A percentile compares a stretch with the other conserved stretches of the same genome.
phyloP scores from a whole-genome alignment of 2,329 filamentous ascomycete genomes.

The Ustilaginoidea virens region DNA sequence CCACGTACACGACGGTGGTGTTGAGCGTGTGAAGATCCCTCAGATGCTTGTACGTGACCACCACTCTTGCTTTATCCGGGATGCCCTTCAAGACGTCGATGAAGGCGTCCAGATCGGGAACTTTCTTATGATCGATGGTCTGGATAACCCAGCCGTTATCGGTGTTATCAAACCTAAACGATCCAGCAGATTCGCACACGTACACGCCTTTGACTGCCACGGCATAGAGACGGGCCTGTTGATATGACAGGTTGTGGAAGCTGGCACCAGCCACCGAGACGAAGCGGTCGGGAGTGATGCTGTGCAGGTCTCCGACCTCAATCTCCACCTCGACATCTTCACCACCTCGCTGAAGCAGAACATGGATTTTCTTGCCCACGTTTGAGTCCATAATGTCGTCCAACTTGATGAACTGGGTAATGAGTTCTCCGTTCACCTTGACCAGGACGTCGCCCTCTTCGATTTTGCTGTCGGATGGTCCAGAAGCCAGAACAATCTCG shows the following conservation, averaged over 20 bases:
- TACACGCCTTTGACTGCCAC: constrained; percentile 87
- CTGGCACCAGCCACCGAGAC: constrained; percentile 86
- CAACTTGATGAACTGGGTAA: constrained; percentile 83
- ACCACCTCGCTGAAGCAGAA: constrained; percentile 79
- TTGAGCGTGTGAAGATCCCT: constrained; percentile 88
- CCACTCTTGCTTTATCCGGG: constrained; percentile 67
- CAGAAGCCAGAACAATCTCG: constrained; percentile 84
- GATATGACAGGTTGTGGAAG: constrained; percentile 94
- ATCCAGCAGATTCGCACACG: constrained; percentile 86
- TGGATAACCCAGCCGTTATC: constrained; percentile 91
- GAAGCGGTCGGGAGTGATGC: constrained; percentile 90
- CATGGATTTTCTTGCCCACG: constrained; percentile 61
- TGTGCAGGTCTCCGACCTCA: constrained; percentile 75
- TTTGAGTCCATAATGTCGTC: constrained; percentile 85
- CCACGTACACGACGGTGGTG: constrained; percentile 81
- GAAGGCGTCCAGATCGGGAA: constrained; percentile 74
- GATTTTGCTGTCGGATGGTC: constrained; percentile 72
- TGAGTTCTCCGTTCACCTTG: constrained; percentile 82
- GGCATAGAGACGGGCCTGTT: constrained; percentile 90
- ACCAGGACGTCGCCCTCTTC: constrained; percentile 90
- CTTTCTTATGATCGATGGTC: constrained; percentile 81
- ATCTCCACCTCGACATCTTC: constrained; percentile 76
- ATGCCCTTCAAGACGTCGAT: constrained; percentile 82
- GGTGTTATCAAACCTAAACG: constrained; percentile 84
- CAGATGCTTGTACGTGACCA: constrained; percentile 91